Percentiles rank a stretch among this genome's conserved stretches.
phyloP scores from a whole-genome alignment of 2,329 filamentous ascomycete species.

The Cladosporium sp. region DNA sequence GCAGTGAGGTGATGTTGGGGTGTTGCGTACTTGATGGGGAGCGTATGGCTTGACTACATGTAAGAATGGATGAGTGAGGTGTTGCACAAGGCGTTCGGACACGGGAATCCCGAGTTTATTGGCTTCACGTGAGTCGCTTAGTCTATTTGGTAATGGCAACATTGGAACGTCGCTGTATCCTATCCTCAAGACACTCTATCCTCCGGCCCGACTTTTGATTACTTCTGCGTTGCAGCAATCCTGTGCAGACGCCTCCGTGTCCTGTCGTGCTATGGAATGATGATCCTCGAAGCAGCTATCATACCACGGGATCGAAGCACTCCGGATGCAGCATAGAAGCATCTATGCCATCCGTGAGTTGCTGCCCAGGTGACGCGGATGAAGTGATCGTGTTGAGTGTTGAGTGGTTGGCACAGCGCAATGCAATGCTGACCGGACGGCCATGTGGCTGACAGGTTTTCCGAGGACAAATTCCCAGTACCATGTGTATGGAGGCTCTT shows the following conservation, averaged over 20 bases:
- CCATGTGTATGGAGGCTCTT: neutral
- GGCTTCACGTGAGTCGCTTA: neutral
- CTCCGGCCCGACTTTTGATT: neutral
- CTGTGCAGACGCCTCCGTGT: neutral
- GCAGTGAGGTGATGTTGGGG: constrained; percentile 39
- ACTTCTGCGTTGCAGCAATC: neutral
- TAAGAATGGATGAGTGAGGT: neutral
- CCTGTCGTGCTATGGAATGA: neutral
- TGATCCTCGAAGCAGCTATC: neutral
- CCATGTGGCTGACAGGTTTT: neutral
- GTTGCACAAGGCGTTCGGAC: neutral
- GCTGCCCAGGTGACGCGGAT: neutral
- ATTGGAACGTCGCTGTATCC: neutral
- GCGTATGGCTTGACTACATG: neutral
- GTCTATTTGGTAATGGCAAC: neutral
- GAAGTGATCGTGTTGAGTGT: neutral
- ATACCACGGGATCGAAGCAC: neutral
- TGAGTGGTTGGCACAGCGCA: neutral
- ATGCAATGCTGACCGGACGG: neutral
- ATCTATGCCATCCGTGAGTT: neutral
- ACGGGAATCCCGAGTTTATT: neutral
- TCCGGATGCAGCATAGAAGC: neutral
- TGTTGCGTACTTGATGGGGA: neutral
- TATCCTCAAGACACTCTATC: neutral
- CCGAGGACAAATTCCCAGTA: neutral